Evolutionary conservation across 257 asterid species (phyloP), one percentile per base, ranked within the genome.

Genomic region (Solanum pinnatisectum): DNA sequence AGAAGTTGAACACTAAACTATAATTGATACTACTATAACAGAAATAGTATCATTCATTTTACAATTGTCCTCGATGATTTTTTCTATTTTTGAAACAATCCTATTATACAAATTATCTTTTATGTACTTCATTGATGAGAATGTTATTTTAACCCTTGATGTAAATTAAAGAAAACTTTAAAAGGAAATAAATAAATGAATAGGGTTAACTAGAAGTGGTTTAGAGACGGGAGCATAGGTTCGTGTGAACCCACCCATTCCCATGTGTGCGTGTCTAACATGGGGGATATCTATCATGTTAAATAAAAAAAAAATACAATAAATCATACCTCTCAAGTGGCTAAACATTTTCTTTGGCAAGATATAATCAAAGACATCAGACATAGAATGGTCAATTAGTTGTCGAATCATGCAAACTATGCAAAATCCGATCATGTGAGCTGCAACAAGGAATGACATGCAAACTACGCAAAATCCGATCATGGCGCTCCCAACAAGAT

Each of bases 291-390:
- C n/a, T 74, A 9, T 60, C 30, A 23, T 22, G 22, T 12, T 33
- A 59, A 0, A 2, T 18, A 4, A 42, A 25, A 42, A 44, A 3
- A 73, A 82, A 79, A 88, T 32, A 44, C 84, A 30, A 65, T 36
- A 79, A 16, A 92, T 98, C 98, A 96, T 96, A 94, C 99, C 91
- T 73, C 89, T 94, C 92, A 96, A 90, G 89, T 93, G 96, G 92
- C 91, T 68, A 15, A 91, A 93, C 40, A 95, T 88, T 68, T 85
- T 86, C 84, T 42, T 22, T 13, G 98, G 98, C 6, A 87, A 67
- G 60, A 95, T 85, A 30, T 60, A 22, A 22, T 22, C 12, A 88
- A 40, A 78, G 87, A 20, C 65, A 89, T 89, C 0, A 86, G 63
- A 59, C 90, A 95, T 82, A 2, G 96, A 93, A 9, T 20, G 39